Evolutionary conservation across 148 eudicot genomes (phyloP).

Genomic region (Silene latifolia): DNA sequence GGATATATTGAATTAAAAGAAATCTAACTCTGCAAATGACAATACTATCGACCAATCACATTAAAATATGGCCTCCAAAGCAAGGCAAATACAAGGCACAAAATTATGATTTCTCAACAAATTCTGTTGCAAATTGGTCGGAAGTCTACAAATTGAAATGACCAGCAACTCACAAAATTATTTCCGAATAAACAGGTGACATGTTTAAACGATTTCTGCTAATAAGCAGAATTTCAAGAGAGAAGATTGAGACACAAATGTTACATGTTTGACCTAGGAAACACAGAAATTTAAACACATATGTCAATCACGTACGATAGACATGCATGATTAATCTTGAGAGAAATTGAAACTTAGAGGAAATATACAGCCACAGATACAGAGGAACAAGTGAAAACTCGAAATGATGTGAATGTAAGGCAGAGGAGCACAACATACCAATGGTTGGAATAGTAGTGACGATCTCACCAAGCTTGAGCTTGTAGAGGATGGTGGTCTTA

Average conservation of each 20-base stretch:
- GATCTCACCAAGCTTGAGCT: conserved; percentile 58
- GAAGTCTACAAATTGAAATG: neutral
- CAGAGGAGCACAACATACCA: conserved; percentile 35
- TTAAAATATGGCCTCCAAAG: neutral
- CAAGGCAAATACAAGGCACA: neutral
- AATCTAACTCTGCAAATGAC: neutral
- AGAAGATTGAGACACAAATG: neutral
- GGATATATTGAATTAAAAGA: neutral
- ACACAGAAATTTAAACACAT: neutral
- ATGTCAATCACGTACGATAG: neutral
- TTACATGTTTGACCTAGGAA: neutral
- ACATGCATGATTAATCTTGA: neutral
- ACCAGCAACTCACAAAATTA: neutral
- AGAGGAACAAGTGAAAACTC: neutral
- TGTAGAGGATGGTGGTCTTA: conserved; percentile 18
- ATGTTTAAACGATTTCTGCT: neutral
- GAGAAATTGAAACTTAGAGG: neutral
- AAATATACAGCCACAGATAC: neutral
- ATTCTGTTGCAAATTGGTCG: neutral
- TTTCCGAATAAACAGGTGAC: neutral
- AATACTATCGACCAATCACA: neutral
- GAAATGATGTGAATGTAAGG: neutral
- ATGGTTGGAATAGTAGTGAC: conserved; percentile 76
- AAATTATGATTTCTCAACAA: neutral
- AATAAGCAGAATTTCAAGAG: neutral